Base-by-base conservation (phyloP, 2,329 filamentous ascomycete genomes). In the Colletotrichum kahawae region DNA sequence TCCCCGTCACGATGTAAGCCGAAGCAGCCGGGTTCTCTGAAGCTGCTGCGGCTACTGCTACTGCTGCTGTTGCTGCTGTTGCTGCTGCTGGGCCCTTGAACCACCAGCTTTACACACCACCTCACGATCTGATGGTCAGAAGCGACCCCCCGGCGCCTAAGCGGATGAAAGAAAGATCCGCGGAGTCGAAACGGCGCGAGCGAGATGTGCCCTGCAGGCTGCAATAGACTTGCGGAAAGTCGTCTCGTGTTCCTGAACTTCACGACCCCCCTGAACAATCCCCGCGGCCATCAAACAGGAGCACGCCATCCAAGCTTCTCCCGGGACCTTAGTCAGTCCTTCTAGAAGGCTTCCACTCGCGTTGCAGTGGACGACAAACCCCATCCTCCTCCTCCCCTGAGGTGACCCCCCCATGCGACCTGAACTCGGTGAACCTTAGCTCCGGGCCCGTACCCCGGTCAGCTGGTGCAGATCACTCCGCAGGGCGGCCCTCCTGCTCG, bases 271-370 rank as follows among this genome's bases (percentile, higher is more conserved):
- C 38, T 71, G 59, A 38, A 36, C 59, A 36, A 38, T 21, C 65
- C 65, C 48, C 34, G 67, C 51, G 60, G 21, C 54, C 62, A 71
- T 74, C 62, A 71, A 74, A 67, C 36, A 43, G 18, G 29, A 54
- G 67, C 67, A 71, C 60, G 59, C 60, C 60, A 71, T 38, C 72
- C 18, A 71, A 34, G 38, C 34, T 60, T 29, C 29, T 34, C 59
- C 56, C 24, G 31, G 7, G n/a, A 48, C 54, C 24, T 48, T 34
- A 31, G 56, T 34, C 59, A 67, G 31, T 64, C 36, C 64, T 75
- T 75, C 73, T 74, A 74, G 73, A 75, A 74, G 29, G 64, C 59
- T 75, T 74, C 73, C 24, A 75, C 31, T 29, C n/a, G 21, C 38
- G 38, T 48, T n/a, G 38, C 38, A 48, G 57, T 29, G 29, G n/a